Base-by-base conservation (phyloP, 148 eudicot species). In the Rhododendron ferrugineum region DNA sequence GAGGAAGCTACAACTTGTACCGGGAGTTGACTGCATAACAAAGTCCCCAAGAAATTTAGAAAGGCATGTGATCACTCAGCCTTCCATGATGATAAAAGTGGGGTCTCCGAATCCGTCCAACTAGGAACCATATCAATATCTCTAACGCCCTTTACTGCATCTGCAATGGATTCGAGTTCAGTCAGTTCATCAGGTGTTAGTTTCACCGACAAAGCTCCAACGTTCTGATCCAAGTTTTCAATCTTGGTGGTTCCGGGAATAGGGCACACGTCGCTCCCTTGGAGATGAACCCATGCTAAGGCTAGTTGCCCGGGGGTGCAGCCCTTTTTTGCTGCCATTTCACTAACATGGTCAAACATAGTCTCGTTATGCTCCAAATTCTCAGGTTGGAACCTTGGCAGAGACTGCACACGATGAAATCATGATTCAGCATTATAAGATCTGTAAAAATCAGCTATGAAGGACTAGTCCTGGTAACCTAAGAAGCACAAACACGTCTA, bases 241-340 rank as follows among this genome's bases (percentile, higher is more conserved):
- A 85, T 42, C 82, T 78, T 78, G 75, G 86, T 78, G 37, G 75
- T 70, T 11, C 75, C 75, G 2, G 75, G 75, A 70, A 70, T 30
- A 4, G 75, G 75, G 37, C 75, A 70, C 37, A 30, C 37, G 2
- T 70, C 75, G 0, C 20, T 30, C 37, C 75, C 75, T 42, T 78
- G 82, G 46, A 79, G 86, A 64, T 64, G 86, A 3, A 85, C 64
- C 86, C 86, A 85, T 62, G 83, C 86, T 54, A 85, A 32, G 11
- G 86, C 86, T 22, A 85, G 78, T 30, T 85, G 86, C 30, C 34
- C 83, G 0, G 86, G 83, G 20, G 86, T 84, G 36, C 86, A 77
- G 5, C 86, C 86, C 20, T 84, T 84, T 22, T 22, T 84, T 14
- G 75, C 75, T 58, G 86, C 86, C 75, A 84, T 77, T 26, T 85